Conservation (phyloP, 2,329 filamentous ascomycete genomes). For the Ophiostoma ips region DNA sequence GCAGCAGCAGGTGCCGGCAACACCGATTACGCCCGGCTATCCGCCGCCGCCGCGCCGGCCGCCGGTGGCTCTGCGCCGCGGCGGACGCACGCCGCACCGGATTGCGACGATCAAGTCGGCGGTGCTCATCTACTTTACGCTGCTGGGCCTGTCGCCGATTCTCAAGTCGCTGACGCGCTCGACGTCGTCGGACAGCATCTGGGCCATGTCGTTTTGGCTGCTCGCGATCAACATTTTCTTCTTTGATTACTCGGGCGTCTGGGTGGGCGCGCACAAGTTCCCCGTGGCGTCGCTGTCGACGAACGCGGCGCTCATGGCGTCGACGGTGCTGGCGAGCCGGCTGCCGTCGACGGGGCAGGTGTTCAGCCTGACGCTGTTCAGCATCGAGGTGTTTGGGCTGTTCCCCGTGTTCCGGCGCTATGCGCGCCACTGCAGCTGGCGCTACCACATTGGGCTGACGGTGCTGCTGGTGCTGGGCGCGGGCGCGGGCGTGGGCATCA, state of each 20-base stretch:
- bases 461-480: constrained; percentile 64
- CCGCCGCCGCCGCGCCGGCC: constrained; percentile 16
- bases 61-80: constrained; percentile 22
- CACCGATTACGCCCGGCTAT: constrained; percentile 19
- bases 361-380: constrained; percentile 88
- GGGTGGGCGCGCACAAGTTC: constrained; percentile 44
- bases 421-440: constrained; percentile 67
- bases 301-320: constrained; percentile 93
- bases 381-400: constrained; percentile 90
- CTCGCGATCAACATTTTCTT: constrained; percentile 94
- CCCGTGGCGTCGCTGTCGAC: constrained; percentile 65
- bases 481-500: constrained; percentile 59
- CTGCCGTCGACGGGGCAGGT: constrained; percentile 85
- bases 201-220: constrained; percentile 90
- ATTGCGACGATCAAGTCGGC: constrained; percentile 83
- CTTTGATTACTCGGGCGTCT: constrained; percentile 74
- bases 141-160: constrained; percentile 86
- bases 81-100: constrained; percentile 33
- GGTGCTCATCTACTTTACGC: constrained; percentile 78
- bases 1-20: constrained; percentile 13
- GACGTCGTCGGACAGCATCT: constrained; percentile 88
- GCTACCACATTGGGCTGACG: constrained; percentile 66
- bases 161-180: constrained; percentile 91
- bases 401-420: constrained; percentile 96
- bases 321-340: constrained; percentile 80